phyloP scores from a whole-genome alignment of 805 yeast genomes.

The Pichia heedii region DNA sequence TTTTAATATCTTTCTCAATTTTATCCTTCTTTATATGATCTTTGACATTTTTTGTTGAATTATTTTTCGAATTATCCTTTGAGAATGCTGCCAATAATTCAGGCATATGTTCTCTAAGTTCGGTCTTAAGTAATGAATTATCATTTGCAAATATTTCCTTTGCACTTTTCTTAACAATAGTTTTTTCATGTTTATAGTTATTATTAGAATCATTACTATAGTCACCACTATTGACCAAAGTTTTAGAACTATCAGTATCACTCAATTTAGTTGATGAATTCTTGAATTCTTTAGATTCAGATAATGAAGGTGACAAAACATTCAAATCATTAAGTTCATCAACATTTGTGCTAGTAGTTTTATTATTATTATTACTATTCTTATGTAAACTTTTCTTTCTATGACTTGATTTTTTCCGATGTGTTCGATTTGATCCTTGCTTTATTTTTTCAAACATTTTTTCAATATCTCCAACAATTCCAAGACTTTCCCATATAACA shows the following conservation, averaged over 20 bases:
- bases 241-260: not conserved
- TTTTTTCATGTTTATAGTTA: too few species aligned
- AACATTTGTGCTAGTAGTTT: not conserved
- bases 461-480: constrained; percentile 61
- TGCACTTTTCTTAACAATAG: constrained; percentile 3
- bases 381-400: not conserved
- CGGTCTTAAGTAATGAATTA: constrained; percentile 26
- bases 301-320: not conserved
- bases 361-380: not conserved
- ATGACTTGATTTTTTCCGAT: not conserved
- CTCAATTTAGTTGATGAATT: not conserved
- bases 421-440: constrained; percentile 7
- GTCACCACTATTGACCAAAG: constrained; percentile 1
- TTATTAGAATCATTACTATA: not conserved
- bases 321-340: not conserved
- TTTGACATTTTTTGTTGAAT: not conserved
- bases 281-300: not conserved
- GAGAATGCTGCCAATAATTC: constrained; percentile 57
- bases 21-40: constrained; percentile 1
- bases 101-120: constrained; percentile 58
- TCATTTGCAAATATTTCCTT: constrained; percentile 6
- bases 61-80: constrained; percentile 35
- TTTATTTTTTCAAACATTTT: constrained; percentile 59
- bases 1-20: not conserved
- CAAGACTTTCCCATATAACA: constrained; percentile 56